These are phyloP conservation scores for Recurvomyces mirabilis DNA, from an alignment of 495 filamentous ascomycete species.

Conservation along the genomic window DNA sequence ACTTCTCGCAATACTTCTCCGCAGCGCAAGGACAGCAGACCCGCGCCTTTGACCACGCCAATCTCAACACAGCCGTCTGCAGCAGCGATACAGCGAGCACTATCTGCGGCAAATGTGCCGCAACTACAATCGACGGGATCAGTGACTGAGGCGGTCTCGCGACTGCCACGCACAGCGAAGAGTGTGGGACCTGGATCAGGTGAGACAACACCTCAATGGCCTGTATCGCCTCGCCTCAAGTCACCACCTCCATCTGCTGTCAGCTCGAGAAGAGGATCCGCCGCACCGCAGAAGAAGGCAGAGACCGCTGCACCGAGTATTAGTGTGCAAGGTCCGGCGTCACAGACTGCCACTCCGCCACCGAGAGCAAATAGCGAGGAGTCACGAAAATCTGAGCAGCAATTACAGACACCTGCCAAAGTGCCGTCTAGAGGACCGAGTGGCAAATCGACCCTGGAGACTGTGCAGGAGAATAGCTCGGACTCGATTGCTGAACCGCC, in stretches of 20 bases:
- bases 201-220: constrained; percentile 53
- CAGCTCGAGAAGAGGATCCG: constrained; percentile 22
- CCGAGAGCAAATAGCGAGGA: constrained; percentile 41
- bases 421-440: constrained; percentile 46
- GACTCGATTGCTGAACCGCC: constrained; percentile 14
- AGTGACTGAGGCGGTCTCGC: constrained; percentile 43
- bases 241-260: constrained; percentile 51
- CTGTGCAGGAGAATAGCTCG: constrained; percentile 82
- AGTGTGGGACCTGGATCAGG: constrained; percentile 32
- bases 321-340: constrained; percentile 43
- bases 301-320: constrained; percentile 35
- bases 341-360: constrained; percentile 36
- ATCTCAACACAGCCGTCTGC: constrained; percentile 43
- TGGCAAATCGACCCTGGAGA: constrained; percentile 67
- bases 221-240: constrained; percentile 52
- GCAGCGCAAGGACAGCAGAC: constrained; percentile 47
- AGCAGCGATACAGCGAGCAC: constrained; percentile 49
- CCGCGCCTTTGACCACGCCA: constrained; percentile 34
- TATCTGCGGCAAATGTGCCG: constrained; percentile 53
- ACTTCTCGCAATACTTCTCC: constrained; percentile 31
- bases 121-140: constrained; percentile 40
- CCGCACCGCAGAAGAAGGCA: constrained; percentile 30
- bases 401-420: constrained; percentile 24
- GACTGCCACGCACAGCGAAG: constrained; percentile 53
- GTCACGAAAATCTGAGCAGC: constrained; percentile 48